A percentile compares a stretch with the other conserved stretches of the same genome.
Conservation (phyloP, 805 yeast species). For the Candida xiaguanensis region DNA sequence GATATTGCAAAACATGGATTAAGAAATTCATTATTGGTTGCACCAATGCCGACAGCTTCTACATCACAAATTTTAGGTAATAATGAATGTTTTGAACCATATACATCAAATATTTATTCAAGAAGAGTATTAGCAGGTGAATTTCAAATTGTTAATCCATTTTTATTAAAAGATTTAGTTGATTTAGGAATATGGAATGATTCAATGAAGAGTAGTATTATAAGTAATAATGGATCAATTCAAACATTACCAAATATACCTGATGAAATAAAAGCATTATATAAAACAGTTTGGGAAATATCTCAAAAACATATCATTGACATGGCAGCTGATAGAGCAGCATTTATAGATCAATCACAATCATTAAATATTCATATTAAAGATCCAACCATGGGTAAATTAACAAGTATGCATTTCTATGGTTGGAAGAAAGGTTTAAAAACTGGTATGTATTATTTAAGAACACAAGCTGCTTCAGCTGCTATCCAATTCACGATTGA, state of each 20-base stretch:
- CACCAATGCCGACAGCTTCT: constrained; percentile 69
- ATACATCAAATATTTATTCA: constrained; percentile 58
- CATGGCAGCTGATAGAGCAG: constrained; percentile 71
- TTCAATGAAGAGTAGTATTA: constrained; percentile 53
- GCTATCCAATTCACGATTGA: constrained; percentile 83
- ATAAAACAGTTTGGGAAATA: constrained; percentile 62
- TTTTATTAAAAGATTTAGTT: constrained; percentile 53
- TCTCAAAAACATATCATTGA: constrained; percentile 57
- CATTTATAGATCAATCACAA: constrained; percentile 88
- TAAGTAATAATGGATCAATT: constrained; percentile 55
- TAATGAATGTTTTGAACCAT: constrained; percentile 63
- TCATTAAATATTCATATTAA: constrained; percentile 84
- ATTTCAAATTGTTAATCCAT: constrained; percentile 61
- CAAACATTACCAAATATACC: constrained; percentile 55
- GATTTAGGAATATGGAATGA: constrained; percentile 59
- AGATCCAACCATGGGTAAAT: constrained; percentile 92
- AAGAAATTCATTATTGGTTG: constrained; percentile 57
- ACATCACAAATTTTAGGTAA: constrained; percentile 60
- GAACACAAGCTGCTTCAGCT: constrained; percentile 96
- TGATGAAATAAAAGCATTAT: constrained; percentile 49
- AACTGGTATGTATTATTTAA: constrained; percentile 97
- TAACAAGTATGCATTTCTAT: constrained; percentile 97
- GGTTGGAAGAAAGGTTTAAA: constrained; percentile 98
- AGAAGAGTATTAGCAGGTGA: constrained; percentile 64
- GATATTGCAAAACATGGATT: constrained; percentile 47